Conservation (phyloP, 192 early-diverging fungal genomes). For the Linnemannia elongata region DNA sequence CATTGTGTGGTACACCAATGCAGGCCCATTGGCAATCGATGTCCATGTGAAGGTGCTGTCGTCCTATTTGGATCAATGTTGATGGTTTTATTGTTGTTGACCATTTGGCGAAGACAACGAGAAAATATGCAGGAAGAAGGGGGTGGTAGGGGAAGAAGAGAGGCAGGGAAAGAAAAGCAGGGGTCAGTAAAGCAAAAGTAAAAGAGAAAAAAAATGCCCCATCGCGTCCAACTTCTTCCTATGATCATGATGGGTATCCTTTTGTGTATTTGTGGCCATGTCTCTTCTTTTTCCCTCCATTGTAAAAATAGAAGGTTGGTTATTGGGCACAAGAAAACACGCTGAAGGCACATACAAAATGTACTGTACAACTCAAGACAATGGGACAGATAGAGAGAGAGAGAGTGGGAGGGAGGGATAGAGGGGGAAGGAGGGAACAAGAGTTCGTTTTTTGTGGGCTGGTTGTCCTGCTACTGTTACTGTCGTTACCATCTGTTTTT, state of each 20-base stretch:
- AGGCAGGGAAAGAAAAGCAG: not conserved
- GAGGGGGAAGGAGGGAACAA: not conserved
- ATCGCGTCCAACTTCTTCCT: not conserved
- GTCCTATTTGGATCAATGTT: slow-evolving; percentile 25
- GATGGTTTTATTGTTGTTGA: not conserved
- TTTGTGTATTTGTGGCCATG: not conserved
- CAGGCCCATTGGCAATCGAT: slow-evolving; percentile 69
- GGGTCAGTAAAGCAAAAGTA: not conserved
- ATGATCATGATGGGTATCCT: not conserved
- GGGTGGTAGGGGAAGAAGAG: not conserved
- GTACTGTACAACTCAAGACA: not conserved
- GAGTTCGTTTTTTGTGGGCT: not conserved
- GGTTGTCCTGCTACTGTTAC: not conserved
- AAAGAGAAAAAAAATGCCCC: not conserved
- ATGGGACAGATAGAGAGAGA: not conserved
- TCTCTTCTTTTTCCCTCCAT: not conserved
- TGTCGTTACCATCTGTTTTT: not conserved
- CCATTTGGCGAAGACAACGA: not conserved
- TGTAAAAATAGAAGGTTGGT: slow-evolving; percentile 9
- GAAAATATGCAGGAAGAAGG: not conserved
- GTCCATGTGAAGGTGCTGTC: slow-evolving; percentile 69
- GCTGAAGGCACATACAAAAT: not conserved
- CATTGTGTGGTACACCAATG: slow-evolving; percentile 65
- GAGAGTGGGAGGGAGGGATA: not conserved
- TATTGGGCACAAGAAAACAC: not conserved